phyloP scores from a whole-genome alignment of 371 early-diverging fungal genomes.

The Mortierella sp. region DNA sequence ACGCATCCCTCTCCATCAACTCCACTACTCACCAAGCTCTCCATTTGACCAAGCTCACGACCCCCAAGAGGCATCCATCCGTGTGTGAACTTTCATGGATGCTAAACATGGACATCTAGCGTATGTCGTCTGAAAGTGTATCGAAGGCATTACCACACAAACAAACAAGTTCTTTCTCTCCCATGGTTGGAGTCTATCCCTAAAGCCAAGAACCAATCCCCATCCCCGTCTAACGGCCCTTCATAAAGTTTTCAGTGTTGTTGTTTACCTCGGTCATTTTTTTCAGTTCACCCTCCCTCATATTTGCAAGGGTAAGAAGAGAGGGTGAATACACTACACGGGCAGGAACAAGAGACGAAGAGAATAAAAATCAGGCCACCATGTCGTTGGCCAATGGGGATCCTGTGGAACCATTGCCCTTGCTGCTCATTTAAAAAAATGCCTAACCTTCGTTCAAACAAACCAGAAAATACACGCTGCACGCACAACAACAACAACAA shows the following conservation, averaged over 20 bases:
- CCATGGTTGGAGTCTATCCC: not conserved
- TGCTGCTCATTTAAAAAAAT: slow-evolving; percentile 1
- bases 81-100: not conserved
- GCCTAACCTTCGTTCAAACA: not conserved
- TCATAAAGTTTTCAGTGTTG: not conserved
- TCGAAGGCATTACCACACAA: not conserved
- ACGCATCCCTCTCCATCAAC: not conserved
- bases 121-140: not conserved
- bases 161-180: not conserved
- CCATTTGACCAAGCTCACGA: not conserved
- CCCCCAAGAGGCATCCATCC: not conserved
- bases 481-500: not conserved
- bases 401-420: slow-evolving; percentile 1
- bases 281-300: not conserved
- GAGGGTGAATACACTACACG: not conserved
- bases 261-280: not conserved
- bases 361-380: slow-evolving; percentile 12
- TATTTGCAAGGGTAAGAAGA: not conserved
- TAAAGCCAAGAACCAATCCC: not conserved
- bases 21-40: not conserved
- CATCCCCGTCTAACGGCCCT: not conserved
- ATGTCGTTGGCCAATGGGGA: slow-evolving; percentile 6
- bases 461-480: not conserved
- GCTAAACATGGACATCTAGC: not conserved
- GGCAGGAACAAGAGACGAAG: not conserved